Base-by-base conservation (phyloP, 139 green algal genomes). In the Asterochloris erici region DNA sequence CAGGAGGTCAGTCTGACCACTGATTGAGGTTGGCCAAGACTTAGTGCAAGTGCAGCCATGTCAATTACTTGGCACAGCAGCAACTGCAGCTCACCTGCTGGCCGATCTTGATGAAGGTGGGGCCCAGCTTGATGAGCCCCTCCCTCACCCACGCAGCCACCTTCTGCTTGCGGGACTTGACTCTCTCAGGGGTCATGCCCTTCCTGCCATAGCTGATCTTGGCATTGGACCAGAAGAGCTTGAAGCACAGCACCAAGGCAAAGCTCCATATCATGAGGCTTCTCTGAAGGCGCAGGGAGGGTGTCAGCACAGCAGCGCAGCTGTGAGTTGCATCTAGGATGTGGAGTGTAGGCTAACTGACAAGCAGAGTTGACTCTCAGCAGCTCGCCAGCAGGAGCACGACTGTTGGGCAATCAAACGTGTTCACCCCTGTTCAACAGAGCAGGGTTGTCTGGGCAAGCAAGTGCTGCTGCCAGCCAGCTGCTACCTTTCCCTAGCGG, bases 191-290 rank as follows among this genome's bases (percentile, higher is more conserved):
- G 12, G 88, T 94, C 90, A 93, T 94, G 77, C 90, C 89, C 71
- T 81, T 79, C 87, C 96, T 96, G 79, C 87, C 86, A 85, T 98
- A 97, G 14, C 84, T 92, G 81, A 90, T 95, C 82, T 93, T 92
- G 81, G 90, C 73, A 74, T 84, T 86, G 0, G 89, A 62, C 75
- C 87, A 75, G 73, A 88, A 91, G 73, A 94, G 94, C 77, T 87
- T 89, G 79, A 95, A 92, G 24, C 90, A 90, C 81, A 99, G 98
- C 61, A 71, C 84, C 73, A 98, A 83, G 16, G 95, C 96, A 84
- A 99, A 99, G 60, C 68, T 79, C 96, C 96, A 99, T 84, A 99
- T 98, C 86, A 98, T 89, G 47, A 94, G 88, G 0, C 95, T 97
- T 70, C 96, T 88, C 94, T 97, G 91, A 69, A 90, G 73, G 38